These are phyloP conservation scores for Globisporangium iwayamae DNA, from an alignment of 352 stramenopile genomes.

Conservation along the genomic window DNA sequence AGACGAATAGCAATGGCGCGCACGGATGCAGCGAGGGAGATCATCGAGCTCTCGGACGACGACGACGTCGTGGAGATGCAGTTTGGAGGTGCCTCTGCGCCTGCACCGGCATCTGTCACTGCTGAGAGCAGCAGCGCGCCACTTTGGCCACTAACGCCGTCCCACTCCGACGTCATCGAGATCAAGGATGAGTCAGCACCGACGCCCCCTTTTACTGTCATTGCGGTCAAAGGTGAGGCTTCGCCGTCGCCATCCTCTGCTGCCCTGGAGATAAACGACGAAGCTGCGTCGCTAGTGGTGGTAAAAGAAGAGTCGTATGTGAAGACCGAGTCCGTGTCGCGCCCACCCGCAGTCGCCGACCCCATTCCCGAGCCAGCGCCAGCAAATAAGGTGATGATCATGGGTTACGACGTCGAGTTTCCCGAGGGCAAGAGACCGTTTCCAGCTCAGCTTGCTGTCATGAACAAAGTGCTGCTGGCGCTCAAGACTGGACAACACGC, in stretches of 20 bases:
- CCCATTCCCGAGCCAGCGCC: not conserved
- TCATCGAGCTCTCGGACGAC: constrained; percentile 8
- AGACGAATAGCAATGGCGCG: not conserved
- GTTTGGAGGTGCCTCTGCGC: not conserved
- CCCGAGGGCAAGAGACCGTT: constrained; percentile 79
- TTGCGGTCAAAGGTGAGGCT: not conserved
- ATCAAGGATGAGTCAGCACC: constrained; percentile 3
- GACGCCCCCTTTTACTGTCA: not conserved
- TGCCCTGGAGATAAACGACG: not conserved
- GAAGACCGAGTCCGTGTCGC: not conserved
- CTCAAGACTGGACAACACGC: constrained; percentile 81
- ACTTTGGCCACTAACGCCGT: not conserved
- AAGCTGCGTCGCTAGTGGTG: not conserved
- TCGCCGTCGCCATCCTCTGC: not conserved
- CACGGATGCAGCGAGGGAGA: not conserved
- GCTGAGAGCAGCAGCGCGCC: not conserved
- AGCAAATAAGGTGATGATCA: constrained; percentile 58
- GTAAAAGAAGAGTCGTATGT: not conserved
- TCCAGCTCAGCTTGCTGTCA: constrained; percentile 80
- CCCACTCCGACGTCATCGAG: constrained; percentile 1
- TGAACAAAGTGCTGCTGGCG: constrained; percentile 82
- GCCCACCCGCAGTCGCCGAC: not conserved
- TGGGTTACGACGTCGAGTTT: constrained; percentile 83
- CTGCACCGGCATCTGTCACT: not conserved
- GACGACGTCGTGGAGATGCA: not conserved